Conservation (phyloP, 208 protist genomes). For the Porcisia hertigi region DNA sequence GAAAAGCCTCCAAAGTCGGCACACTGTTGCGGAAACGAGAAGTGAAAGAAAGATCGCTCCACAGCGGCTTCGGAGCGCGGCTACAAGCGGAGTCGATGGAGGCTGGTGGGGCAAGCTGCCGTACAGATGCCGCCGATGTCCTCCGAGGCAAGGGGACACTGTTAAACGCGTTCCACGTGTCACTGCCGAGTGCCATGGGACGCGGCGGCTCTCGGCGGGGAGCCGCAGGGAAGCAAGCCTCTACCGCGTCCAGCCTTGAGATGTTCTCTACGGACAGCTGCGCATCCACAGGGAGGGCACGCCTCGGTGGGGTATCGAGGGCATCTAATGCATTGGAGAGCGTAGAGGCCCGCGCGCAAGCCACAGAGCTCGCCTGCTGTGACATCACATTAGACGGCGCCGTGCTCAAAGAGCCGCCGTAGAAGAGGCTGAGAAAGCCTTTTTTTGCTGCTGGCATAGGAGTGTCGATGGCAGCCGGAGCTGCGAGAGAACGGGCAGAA, state of each 20-base stretch:
- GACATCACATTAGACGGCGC: not conserved
- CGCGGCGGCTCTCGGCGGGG: constrained; percentile 21
- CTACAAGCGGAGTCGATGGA: constrained; percentile 35
- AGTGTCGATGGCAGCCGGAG: constrained; percentile 31
- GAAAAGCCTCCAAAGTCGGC: constrained; percentile 49
- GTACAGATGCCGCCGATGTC: not conserved
- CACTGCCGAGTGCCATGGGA: constrained; percentile 41
- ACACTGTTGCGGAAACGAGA: constrained; percentile 31
- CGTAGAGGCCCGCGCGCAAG: not conserved
- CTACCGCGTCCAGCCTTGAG: constrained; percentile 11
- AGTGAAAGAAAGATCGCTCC: constrained; percentile 43
- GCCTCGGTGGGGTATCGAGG: constrained; percentile 28
- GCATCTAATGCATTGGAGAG: constrained; percentile 16
- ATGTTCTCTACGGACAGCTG: constrained; percentile 35
- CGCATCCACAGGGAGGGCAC: constrained; percentile 38
- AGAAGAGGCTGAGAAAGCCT: constrained; percentile 47
- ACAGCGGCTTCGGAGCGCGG: constrained; percentile 39
- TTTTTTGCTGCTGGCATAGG: constrained; percentile 18
- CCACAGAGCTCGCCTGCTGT: not conserved
- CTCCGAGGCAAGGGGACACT: constrained; percentile 22
- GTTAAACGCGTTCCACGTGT: constrained; percentile 45
- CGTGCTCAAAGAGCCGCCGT: constrained; percentile 14
- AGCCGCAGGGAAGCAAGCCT: constrained; percentile 14
- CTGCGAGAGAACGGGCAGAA: constrained; percentile 2
- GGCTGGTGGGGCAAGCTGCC: constrained; percentile 20